These are phyloP conservation scores for Cytospora piceae DNA, from an alignment of 2,329 filamentous ascomycete genomes.

Conservation along the genomic window DNA sequence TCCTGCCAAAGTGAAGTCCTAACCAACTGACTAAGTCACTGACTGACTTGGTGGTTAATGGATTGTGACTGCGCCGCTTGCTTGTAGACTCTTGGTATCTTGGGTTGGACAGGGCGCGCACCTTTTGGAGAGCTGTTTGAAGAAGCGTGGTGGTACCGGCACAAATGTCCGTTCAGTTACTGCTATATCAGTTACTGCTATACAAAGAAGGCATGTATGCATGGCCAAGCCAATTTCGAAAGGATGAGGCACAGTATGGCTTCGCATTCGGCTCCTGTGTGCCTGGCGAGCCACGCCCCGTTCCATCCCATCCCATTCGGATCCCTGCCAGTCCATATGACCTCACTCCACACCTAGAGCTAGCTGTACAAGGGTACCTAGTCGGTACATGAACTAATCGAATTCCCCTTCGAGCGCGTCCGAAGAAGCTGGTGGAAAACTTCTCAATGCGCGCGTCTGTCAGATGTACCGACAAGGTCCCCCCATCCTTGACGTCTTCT, in stretches of 20 bases:
- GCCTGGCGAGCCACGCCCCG: neutral
- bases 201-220: neutral
- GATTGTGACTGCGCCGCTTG: neutral
- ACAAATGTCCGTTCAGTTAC: neutral
- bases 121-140: neutral
- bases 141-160: neutral
- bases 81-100: neutral
- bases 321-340: neutral
- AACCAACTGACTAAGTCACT: constrained; percentile 1
- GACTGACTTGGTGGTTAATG: neutral
- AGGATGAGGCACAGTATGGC: constrained; percentile 1
- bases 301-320: neutral
- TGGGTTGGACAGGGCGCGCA: neutral
- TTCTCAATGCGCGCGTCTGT: constrained; percentile 3
- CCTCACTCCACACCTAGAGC: neutral
- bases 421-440: neutral
- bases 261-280: neutral
- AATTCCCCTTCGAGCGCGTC: neutral
- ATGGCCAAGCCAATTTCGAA: neutral
- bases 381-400: neutral
- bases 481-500: constrained; percentile 21
- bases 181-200: neutral
- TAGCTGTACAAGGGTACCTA: neutral
- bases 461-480: constrained; percentile 6
- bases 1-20: neutral